Percentiles rank a stretch among this genome's conserved stretches.
Evolutionary conservation across 495 filamentous ascomycete genomes (phyloP).

Genomic region (Penicillium arizonense): DNA sequence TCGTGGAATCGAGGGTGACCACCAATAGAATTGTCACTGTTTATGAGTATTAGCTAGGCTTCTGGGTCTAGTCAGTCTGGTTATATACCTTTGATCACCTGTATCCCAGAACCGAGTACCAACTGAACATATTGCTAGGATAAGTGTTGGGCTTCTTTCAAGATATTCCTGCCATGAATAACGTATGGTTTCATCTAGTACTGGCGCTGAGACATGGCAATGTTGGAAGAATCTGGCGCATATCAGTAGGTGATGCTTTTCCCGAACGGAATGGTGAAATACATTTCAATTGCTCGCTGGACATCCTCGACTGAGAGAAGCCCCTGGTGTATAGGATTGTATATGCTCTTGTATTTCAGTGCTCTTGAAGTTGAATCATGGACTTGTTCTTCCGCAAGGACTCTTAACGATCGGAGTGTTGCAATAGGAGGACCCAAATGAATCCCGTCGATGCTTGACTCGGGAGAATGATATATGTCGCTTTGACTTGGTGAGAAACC

Average conservation of each 20-base stretch:
- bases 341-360: neutral
- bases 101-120: conserved; percentile 15
- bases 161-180: conserved; percentile 6
- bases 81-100: neutral
- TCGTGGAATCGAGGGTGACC: conserved; percentile 3
- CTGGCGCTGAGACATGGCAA: conserved; percentile 14
- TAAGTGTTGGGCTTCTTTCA: conserved; percentile 4
- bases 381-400: conserved; percentile 1
- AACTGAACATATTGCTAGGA: conserved; percentile 19
- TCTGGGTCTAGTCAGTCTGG: no score
- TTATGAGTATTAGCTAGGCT: neutral
- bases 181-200: conserved; percentile 11
- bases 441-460: conserved; percentile 12
- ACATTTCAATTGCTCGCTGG: conserved; percentile 14
- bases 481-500: conserved; percentile 3
- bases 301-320: conserved; percentile 6
- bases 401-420: conserved; percentile 14
- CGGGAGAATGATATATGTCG: neutral
- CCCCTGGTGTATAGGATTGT: conserved; percentile 5
- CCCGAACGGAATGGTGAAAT: neutral
- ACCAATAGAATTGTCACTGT: neutral
- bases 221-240: conserved; percentile 14
- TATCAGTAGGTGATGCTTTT: neutral
- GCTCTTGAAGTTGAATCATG: no score
- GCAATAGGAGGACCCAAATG: conserved; percentile 17